Percentiles rank a stretch among this genome's conserved stretches.
These are phyloP conservation scores for Suhomyces faveliae DNA, from an alignment of 805 yeast genomes.

Conservation along the genomic window DNA sequence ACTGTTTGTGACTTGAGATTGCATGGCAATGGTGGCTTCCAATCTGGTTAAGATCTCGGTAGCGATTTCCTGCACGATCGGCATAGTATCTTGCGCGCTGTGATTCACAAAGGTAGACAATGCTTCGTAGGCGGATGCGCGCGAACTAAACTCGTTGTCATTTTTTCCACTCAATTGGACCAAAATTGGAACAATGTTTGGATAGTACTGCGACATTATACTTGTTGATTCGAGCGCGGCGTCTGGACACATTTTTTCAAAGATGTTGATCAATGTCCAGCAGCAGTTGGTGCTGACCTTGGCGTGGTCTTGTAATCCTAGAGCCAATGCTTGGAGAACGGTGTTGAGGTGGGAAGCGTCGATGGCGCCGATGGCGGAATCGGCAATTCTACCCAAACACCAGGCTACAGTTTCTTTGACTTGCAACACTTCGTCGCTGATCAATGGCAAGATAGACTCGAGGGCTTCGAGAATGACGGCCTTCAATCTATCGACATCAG, in stretches of 20 bases:
- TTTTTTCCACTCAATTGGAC: constrained; percentile 63
- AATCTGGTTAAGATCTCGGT: constrained; percentile 70
- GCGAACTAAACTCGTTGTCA: constrained; percentile 82
- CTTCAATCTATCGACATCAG: constrained; percentile 69
- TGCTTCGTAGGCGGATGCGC: constrained; percentile 97
- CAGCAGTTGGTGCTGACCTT: constrained; percentile 95
- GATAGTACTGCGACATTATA: constrained; percentile 72
- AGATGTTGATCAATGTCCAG: constrained; percentile 91
- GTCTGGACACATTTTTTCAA: constrained; percentile 71
- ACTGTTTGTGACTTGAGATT: constrained; percentile 52
- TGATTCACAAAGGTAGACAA: constrained; percentile 76
- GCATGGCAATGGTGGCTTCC: constrained; percentile 61
- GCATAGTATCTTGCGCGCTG: constrained; percentile 68
- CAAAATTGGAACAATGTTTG: constrained; percentile 65
- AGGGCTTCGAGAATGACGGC: constrained; percentile 77
- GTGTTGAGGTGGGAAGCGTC: constrained; percentile 66
- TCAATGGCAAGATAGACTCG: constrained; percentile 69
- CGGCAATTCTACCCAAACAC: constrained; percentile 97
- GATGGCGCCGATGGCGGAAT: constrained; percentile 74
- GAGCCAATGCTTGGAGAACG: constrained; percentile 67
- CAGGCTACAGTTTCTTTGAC: constrained; percentile 97
- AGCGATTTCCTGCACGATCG: constrained; percentile 69
- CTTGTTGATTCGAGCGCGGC: constrained; percentile 52
- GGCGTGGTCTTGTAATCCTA: constrained; percentile 88
- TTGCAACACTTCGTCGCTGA: constrained; percentile 72